These are phyloP conservation scores for Cyberlindnera galapagoensis DNA, from an alignment of 805 yeast genomes.

Conservation along the genomic window DNA sequence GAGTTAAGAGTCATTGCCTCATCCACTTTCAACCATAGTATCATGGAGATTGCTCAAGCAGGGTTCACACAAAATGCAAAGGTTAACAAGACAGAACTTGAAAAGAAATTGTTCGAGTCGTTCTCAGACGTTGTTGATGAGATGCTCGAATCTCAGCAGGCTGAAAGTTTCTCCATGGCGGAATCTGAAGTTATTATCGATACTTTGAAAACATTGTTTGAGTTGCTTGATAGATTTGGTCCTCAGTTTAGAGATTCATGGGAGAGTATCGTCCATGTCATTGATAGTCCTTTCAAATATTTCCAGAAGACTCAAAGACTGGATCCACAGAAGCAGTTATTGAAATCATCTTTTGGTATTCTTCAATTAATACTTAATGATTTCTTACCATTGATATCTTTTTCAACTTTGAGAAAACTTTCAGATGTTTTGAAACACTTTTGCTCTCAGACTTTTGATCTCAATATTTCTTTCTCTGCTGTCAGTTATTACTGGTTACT, in stretches of 20 bases:
- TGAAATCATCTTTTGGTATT: constrained; percentile 71
- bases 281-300: constrained; percentile 48
- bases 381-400: constrained; percentile 67
- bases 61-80: constrained; percentile 11
- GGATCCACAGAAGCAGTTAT: constrained; percentile 29
- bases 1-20: constrained; percentile 43
- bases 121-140: constrained; percentile 38
- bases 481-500: constrained; percentile 90
- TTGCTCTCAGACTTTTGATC: constrained; percentile 61
- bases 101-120: constrained; percentile 42
- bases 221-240: constrained; percentile 75
- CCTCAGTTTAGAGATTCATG: constrained; percentile 56
- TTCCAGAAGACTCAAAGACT: constrained; percentile 23
- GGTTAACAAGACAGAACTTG: constrained; percentile 26
- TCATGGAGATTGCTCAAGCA: constrained; percentile 27
- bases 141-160: constrained; percentile 29
- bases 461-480: constrained; percentile 86
- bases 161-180: constrained; percentile 38
- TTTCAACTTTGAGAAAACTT: constrained; percentile 52
- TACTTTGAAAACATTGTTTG: constrained; percentile 56
- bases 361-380: constrained; percentile 82
- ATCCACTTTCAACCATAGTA: constrained; percentile 44
- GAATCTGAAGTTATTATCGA: constrained; percentile 65
- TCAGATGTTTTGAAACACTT: constrained; percentile 70
- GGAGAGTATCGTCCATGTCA: constrained; percentile 61